phyloP scores from a whole-genome alignment of 2,329 filamentous ascomycete species.

The Aspergillus hiratsukae region DNA sequence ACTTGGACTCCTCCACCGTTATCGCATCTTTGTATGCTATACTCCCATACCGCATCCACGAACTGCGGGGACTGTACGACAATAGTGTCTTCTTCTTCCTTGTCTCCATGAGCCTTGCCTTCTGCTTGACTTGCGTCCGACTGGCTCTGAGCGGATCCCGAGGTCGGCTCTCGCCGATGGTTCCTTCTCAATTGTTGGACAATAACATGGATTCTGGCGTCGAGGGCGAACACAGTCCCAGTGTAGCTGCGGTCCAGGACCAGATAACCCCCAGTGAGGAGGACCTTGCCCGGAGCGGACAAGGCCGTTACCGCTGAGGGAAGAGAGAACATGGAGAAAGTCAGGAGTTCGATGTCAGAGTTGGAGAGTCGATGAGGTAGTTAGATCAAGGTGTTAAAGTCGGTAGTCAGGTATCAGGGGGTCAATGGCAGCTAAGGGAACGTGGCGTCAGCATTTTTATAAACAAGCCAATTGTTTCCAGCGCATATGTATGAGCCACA shows the following conservation, averaged over 20 bases:
- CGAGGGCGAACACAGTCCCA: constrained; percentile 62
- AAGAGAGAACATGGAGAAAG: neutral
- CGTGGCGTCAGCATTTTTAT: neutral
- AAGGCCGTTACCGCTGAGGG: constrained; percentile 50
- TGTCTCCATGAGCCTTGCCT: constrained; percentile 45
- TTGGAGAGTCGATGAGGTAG: neutral
- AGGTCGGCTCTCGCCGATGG: constrained; percentile 14
- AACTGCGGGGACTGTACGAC: constrained; percentile 92
- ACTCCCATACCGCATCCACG: constrained; percentile 78
- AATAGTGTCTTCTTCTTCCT: constrained; percentile 64
- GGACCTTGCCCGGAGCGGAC: constrained; percentile 93
- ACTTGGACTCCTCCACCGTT: constrained; percentile 74
- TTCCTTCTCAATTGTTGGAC: constrained; percentile 50
- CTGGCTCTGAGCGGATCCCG: constrained; percentile 14
- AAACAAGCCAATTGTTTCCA: neutral
- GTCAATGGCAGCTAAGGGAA: neutral
- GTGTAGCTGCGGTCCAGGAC: constrained; percentile 86
- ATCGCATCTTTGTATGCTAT: constrained; percentile 68
- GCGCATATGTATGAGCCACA: neutral
- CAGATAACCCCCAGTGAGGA: constrained; percentile 90
- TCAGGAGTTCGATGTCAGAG: neutral
- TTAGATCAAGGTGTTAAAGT: neutral
- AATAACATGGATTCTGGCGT: constrained; percentile 60
- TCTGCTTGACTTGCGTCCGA: constrained; percentile 3
- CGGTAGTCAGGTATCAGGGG: neutral